Evolutionary conservation across 2,329 filamentous ascomycete genomes (phyloP).

Genomic region (Pyrenochaeta sp.): DNA sequence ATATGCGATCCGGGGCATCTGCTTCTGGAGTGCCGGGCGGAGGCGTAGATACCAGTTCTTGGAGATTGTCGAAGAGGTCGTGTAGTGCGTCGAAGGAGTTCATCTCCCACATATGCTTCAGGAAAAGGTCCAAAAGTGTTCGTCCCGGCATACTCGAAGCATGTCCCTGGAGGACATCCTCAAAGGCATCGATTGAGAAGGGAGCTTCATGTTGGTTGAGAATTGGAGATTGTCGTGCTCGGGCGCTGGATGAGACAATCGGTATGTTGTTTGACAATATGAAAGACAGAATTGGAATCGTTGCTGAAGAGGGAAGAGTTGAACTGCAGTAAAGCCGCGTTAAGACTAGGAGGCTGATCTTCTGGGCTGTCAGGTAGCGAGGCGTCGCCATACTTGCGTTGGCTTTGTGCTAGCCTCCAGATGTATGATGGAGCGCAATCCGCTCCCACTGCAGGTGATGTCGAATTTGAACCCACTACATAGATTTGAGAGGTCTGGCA

Average conservation of each 20-base stretch:
- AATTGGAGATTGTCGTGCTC: slow-evolving; percentile 25
- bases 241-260: slow-evolving; percentile 29
- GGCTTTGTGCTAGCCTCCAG: not conserved
- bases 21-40: slow-evolving; percentile 31
- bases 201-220: slow-evolving; percentile 46
- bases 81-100: slow-evolving; percentile 84
- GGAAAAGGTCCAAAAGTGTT: slow-evolving; percentile 86
- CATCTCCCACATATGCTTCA: slow-evolving; percentile 83
- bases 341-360: slow-evolving; percentile 81
- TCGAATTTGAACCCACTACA: not conserved
- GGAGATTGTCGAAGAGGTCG: slow-evolving; percentile 72
- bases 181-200: slow-evolving; percentile 53
- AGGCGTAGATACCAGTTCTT: slow-evolving; percentile 64
- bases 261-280: slow-evolving; percentile 73
- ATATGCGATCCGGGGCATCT: slow-evolving; percentile 56
- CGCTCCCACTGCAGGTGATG: not conserved
- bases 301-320: slow-evolving; percentile 72
- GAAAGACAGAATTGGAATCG: slow-evolving; percentile 80
- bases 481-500: not conserved
- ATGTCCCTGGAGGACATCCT: slow-evolving; percentile 56
- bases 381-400: slow-evolving; percentile 64
- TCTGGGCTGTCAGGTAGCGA: slow-evolving; percentile 87
- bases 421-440: not conserved
- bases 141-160: slow-evolving; percentile 72
- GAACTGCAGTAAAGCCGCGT: slow-evolving; percentile 82